Percentiles rank a stretch among this genome's conserved stretches.
phyloP scores from a whole-genome alignment of 495 filamentous ascomycete genomes.

The Penicillium goetzii region DNA sequence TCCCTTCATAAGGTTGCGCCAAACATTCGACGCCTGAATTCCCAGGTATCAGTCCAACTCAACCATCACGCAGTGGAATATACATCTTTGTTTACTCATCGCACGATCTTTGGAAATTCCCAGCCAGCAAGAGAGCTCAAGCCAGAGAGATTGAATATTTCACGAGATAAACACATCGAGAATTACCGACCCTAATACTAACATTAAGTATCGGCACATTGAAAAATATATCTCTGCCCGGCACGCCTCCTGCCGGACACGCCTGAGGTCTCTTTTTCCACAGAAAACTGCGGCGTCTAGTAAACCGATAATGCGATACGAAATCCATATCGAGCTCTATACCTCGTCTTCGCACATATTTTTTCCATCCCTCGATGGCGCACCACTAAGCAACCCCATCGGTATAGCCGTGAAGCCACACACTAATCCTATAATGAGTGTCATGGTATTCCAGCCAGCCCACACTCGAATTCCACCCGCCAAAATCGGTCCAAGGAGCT shows the following conservation, averaged over 20 bases:
- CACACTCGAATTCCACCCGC: constrained; percentile 41
- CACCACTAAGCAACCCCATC: constrained; percentile 16
- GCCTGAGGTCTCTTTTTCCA: neutral
- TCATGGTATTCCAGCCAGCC: constrained; percentile 47
- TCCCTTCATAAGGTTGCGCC: neutral
- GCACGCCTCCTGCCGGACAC: no score
- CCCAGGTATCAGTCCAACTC: neutral
- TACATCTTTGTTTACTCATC: neutral
- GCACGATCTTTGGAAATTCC: no score
- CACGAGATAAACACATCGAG: neutral
- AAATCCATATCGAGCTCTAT: neutral
- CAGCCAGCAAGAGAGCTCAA: neutral
- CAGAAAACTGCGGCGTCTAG: neutral
- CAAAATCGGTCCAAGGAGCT: constrained; percentile 63
- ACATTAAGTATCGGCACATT: no score
- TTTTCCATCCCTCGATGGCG: neutral
- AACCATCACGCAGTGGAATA: no score
- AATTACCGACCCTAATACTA: no score
- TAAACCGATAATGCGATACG: no score
- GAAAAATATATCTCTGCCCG: no score
- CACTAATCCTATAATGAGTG: constrained; percentile 37
- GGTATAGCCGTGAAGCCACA: constrained; percentile 34
- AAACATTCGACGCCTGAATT: neutral
- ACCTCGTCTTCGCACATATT: neutral
- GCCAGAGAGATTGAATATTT: neutral